Base-by-base conservation (phyloP, 2,329 filamentous ascomycete genomes). In the Paraconiothyrium sp. region DNA sequence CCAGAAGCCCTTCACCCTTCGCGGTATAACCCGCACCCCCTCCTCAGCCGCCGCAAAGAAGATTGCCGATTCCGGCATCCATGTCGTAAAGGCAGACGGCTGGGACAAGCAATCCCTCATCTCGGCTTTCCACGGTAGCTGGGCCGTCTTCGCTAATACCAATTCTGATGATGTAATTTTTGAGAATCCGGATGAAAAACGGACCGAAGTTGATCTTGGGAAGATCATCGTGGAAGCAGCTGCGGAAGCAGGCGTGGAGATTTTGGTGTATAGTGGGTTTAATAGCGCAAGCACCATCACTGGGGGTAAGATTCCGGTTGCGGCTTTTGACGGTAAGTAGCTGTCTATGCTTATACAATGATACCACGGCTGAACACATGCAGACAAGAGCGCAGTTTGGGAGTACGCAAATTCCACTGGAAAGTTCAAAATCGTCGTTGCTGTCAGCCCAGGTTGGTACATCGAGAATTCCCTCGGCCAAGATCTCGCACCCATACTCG, bases 41-140 rank as follows among this genome's bases (percentile, higher is more conserved):
- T 70, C 75, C 16, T 87, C 85, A 0, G 49, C 74, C 1, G 79
- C 80, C 3, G 84, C 86, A 0, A 79, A 84, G 68, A 74, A 73
- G 7, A 80, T 87, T 4, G 70, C 76, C 4, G 47, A 49, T n/a
- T 50, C 58, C 1, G 61, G 60, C 22, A 41, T 67, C 22, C 64
- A 67, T 27, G 27, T 69, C 1, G 63, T 67, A n/a, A 58, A 71
- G 39, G 68, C 67, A 2, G 68, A 71, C 57, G 67, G 65, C 22
- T 71, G 65, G 67, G 63, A 69, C 60, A 68, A 68, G 39, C 39
- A 56, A 2, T 62, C 65, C n/a, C 48, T 71, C 32, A 44, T 69
- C 10, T 56, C 68, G 0, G 68, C 68, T n/a, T 68, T 71, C 27
- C 61, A 59, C 22, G 67, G 61, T 20, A 64, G 62, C 41, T 72